These are phyloP conservation scores for Tremella fuciformis DNA, from an alignment of 768 basidiomycete species.

Conservation along the genomic window DNA sequence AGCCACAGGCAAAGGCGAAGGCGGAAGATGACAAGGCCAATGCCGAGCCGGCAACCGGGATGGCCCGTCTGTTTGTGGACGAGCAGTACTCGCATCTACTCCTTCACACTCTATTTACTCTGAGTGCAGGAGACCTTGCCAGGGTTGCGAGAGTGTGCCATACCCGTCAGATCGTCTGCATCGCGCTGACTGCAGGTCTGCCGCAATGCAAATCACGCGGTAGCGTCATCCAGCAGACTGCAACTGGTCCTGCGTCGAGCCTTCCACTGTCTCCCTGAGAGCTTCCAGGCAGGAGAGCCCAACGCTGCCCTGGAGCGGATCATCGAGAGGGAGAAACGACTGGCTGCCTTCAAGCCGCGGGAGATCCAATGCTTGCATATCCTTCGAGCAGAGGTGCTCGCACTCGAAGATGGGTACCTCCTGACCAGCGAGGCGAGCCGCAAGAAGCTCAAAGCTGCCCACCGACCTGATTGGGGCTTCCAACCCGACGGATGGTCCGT, in stretches of 20 bases:
- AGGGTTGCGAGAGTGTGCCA: too few relatives aligned
- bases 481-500: conserved; percentile 2
- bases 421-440: neutral
- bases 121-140: too few relatives aligned
- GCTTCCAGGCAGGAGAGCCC: neutral
- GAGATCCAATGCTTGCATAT: neutral
- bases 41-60: too few relatives aligned
- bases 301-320: neutral
- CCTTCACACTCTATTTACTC: too few relatives aligned
- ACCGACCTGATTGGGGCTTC: neutral
- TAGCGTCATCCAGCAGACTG: neutral
- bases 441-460: neutral
- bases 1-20: too few relatives aligned
- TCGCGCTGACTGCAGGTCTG: neutral
- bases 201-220: neutral
- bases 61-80: too few relatives aligned
- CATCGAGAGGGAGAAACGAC: conserved; percentile 1
- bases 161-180: too few relatives aligned
- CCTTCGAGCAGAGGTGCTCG: neutral
- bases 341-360: conserved; percentile 1
- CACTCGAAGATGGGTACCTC: neutral
- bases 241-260: neutral
- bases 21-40: too few relatives aligned
- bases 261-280: neutral
- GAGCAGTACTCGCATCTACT: too few relatives aligned